Evolutionary conservation across 495 filamentous ascomycete species (phyloP).

Genomic region (Neurospora sp.): DNA sequence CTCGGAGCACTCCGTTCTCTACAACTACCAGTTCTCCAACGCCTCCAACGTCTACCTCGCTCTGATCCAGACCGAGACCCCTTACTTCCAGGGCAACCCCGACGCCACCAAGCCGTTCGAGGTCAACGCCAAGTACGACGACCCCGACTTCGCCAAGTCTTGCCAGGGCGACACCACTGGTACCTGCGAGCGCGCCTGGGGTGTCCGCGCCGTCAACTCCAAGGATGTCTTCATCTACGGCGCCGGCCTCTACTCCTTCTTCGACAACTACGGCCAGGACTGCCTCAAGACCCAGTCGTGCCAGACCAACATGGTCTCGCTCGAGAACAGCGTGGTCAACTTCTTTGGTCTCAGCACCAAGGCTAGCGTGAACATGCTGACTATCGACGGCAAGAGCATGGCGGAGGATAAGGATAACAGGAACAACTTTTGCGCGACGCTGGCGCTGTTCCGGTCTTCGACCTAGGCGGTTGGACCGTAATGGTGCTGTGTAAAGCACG

Average conservation of each 20-base stretch:
- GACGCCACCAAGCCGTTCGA: constrained; percentile 58
- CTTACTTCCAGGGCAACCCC: constrained; percentile 87
- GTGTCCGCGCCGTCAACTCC: constrained; percentile 65
- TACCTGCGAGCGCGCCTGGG: constrained; percentile 74
- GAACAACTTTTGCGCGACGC: constrained; percentile 67
- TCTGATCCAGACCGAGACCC: constrained; percentile 84
- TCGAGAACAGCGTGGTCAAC: constrained; percentile 61
- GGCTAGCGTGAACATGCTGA: constrained; percentile 79
- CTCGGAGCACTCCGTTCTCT: constrained; percentile 81
- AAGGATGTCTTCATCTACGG: constrained; percentile 64
- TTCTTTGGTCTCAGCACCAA: constrained; percentile 81
- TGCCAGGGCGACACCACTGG: constrained; percentile 48
- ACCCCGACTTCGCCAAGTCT: constrained; percentile 63
- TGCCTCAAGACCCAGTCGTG: constrained; percentile 69
- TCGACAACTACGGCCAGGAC: constrained; percentile 71
- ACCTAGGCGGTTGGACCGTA: not conserved
- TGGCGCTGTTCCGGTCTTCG: constrained; percentile 44
- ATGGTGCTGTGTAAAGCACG: not conserved
- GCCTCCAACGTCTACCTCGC: constrained; percentile 78
- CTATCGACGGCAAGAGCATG: constrained; percentile 41
- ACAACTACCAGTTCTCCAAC: constrained; percentile 75
- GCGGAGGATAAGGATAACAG: constrained; percentile 56
- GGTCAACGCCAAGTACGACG: constrained; percentile 50
- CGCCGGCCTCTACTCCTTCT: constrained; percentile 78
- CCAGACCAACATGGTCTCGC: constrained; percentile 77